Percentiles rank a stretch among this genome's conserved stretches.
These are phyloP conservation scores for Aegilops bicornis DNA, from an alignment of 176 grass and related monocot species.

Conservation along the genomic window DNA sequence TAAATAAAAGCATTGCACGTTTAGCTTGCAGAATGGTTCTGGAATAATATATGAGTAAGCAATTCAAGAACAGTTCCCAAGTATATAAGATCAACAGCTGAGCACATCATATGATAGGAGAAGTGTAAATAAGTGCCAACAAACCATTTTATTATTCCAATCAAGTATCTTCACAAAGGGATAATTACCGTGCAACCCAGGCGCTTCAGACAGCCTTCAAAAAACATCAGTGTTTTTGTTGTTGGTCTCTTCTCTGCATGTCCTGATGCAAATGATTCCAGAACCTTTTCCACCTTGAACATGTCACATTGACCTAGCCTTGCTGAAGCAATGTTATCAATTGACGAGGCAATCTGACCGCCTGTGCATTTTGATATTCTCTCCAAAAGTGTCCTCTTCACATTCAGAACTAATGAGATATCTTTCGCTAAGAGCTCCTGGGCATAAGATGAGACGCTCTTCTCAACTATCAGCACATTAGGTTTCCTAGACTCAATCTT, in stretches of 20 bases:
- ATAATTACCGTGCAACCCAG: constrained; percentile 93
- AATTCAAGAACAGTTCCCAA: background rate
- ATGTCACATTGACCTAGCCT: constrained; percentile 70
- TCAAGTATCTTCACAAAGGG: background rate
- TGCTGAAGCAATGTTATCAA: constrained; percentile 61
- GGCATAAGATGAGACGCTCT: constrained; percentile 85
- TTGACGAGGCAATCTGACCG: constrained; percentile 76
- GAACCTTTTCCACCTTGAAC: constrained; percentile 83
- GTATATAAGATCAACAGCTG: background rate
- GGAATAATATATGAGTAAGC: constrained; percentile 11
- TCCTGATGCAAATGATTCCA: constrained; percentile 35
- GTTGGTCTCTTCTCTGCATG: constrained; percentile 39
- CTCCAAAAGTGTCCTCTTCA: constrained; percentile 82
- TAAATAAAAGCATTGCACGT: constrained; percentile 29
- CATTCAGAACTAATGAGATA: constrained; percentile 87
- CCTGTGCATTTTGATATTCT: constrained; percentile 89
- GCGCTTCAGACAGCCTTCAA: constrained; percentile 79
- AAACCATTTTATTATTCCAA: background rate
- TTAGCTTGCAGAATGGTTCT: constrained; percentile 19
- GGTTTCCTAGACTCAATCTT: constrained; percentile 74
- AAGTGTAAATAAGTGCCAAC: background rate
- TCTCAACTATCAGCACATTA: constrained; percentile 88
- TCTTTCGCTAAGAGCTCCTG: constrained; percentile 83
- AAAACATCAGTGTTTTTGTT: constrained; percentile 88
- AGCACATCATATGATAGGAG: background rate